Evolutionary conservation across 1,139 yeast species (phyloP), one percentile per base, ranked within the genome.

Genomic region (Meyerozyma guilliermondii): DNA sequence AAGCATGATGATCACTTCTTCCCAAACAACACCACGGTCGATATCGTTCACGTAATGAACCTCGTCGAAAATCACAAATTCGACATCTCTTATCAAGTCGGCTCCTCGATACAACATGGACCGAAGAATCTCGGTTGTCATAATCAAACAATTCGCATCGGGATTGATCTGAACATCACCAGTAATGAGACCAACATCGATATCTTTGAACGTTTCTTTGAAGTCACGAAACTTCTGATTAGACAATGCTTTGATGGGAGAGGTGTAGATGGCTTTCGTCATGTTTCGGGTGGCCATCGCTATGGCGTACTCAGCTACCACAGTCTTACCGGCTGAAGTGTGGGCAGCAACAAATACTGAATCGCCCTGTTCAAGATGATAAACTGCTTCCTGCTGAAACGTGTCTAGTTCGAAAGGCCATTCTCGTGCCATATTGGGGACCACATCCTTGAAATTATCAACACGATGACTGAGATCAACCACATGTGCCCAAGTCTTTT

Each of bases 11-110:
- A 92, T 92, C 7, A 94, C 96, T 62, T 92, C 99, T 65, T 92
- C 99, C 99, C 99, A 92, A 6, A 92, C 99, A 28, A 92, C 98
- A 58, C 99, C 99, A 62, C 99, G 79, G 56, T 89, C 96, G 45
- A 87, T 86, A 66, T 92, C 99, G 57, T 92, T 89, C 56, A 92
- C 96, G 59, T 92, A 92, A 65, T 92, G 99, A 3, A 92, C 98
- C 63, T 92, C 99, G 65, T 92, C 99, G 58, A 92, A 92, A 38
- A 92, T 87, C 20, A 92, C 97, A 75, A 92, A 92, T 49, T 92
- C 98, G 22, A 94, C 98, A 65, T 92, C 99, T 61, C 98, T 77
- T 59, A 92, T 89, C 42, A 92, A 71, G 63, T 92, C 98, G 0
- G 98, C 95, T 43, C 98, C 99, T 58, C 96, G 75, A 59, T 92